Evolutionary conservation across 805 yeast species (phyloP), one percentile per base, ranked within the genome.

Genomic region (Debaryomyces castellii): DNA sequence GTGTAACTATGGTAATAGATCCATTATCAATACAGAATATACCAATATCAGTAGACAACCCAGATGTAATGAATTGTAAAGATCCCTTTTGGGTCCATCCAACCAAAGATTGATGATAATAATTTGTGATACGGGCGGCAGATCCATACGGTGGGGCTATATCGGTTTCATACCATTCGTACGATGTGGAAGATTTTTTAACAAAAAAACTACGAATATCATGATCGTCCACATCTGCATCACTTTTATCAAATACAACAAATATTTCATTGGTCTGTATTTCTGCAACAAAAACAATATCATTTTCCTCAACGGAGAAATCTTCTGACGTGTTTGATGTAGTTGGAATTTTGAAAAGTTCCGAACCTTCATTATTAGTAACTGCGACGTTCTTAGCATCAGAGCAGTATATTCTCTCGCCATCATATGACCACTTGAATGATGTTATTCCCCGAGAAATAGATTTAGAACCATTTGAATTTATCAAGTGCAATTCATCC

Each of bases 21-120:
- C 56, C 38, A 4, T 45, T 43, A n/a, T 51, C 49, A 10, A 58
- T 37, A 12, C 32, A 32, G 12, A 52, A 16, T 4, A 83, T 64
- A 6, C 78, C 64, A 12, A 87, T 56, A 44, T 87, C 96, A 2
- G 87, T 73, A 0, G 94, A 80, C 20, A 81, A 74, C 0, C 90
- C 78, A 1, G 85, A 77, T 1, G 87, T 78, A 0, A 85, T 48
- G 17, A 89, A 59, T 4, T 50, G 67, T 58, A 49, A 58, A 41
- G 21, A 59, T 47, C 35, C 35, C 3, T 49, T 53, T 4, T 57
- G 49, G 5, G 73, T 59, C 76, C 88, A 76, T 16, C 68, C 54
- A 18, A 61, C 52, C 8, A 83, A 54, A 2, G 53, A 43, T 3
- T 67, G 59, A 1, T 70, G 46, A 55, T 84, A 85, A 39, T 73